phyloP scores from a whole-genome alignment of 805 yeast genomes.

The Saccharomycopsis microspora region DNA sequence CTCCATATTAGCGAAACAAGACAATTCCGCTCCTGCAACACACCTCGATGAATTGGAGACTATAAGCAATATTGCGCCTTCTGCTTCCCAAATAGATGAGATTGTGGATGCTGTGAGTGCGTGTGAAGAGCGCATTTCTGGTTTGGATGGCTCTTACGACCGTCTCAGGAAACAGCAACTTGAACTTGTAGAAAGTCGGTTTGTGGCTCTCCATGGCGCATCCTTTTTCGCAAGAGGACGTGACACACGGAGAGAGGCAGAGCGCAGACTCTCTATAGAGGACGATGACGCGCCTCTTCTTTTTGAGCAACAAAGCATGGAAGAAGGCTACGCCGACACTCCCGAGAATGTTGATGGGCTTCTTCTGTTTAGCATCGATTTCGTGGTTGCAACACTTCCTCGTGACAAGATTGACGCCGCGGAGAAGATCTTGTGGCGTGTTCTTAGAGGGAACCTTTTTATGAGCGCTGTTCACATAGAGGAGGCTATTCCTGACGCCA shows the following conservation, averaged over 20 bases:
- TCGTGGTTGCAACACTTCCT: conserved; percentile 74
- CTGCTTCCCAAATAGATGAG: conserved; percentile 61
- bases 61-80: conserved; percentile 26
- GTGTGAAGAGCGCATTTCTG: conserved; percentile 64
- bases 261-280: conserved; percentile 24
- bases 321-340: conserved; percentile 21
- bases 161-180: conserved; percentile 51
- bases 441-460: conserved; percentile 83
- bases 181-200: conserved; percentile 60
- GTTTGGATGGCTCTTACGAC: conserved; percentile 60
- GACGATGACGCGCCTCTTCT: conserved; percentile 27
- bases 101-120: conserved; percentile 48
- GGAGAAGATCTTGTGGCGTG: conserved; percentile 84
- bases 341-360: too few species aligned
- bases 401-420: conserved; percentile 58
- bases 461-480: conserved; percentile 64
- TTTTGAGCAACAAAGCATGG: conserved; percentile 25
- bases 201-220: conserved; percentile 40
- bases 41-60: conserved; percentile 31
- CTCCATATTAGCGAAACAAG: conserved; percentile 38
- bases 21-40: conserved; percentile 12
- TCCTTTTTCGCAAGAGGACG: conserved; percentile 31
- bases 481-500: conserved; percentile 54
- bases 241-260: conserved; percentile 16
- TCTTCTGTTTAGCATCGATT: conserved; percentile 26